Conservation (phyloP, 176 grass and related monocot species). For the Thalia dealbata region DNA sequence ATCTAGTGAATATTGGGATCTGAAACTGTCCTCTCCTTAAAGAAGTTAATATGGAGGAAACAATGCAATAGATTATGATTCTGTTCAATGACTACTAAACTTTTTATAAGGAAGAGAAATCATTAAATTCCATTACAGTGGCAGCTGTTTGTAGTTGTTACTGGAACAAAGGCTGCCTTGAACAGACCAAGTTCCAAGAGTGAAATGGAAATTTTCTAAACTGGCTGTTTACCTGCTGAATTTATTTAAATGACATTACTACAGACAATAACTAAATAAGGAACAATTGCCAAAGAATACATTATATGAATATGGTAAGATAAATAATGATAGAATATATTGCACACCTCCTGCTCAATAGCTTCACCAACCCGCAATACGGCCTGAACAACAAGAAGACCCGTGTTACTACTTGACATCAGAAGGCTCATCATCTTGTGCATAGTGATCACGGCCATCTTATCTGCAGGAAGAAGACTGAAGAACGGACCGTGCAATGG, state of each 20-base stretch:
- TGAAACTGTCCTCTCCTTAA: background rate
- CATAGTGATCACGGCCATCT: constrained; percentile 99
- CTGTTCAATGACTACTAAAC: background rate
- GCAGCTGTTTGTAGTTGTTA: too few species aligned
- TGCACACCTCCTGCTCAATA: constrained; percentile 70
- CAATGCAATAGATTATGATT: background rate
- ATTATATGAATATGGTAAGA: background rate
- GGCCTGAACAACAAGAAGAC: constrained; percentile 58
- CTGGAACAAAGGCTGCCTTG: too few species aligned
- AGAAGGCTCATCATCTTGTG: constrained; percentile 94
- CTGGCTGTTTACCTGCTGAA: background rate
- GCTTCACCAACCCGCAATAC: constrained; percentile 53
- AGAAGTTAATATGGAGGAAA: background rate
- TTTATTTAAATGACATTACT: background rate
- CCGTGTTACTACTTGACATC: constrained; percentile 56
- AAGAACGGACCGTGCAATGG: constrained; percentile 31
- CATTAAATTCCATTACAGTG: too few species aligned
- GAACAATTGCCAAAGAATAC: too few species aligned
- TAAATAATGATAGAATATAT: background rate
- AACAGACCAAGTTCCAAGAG: background rate
- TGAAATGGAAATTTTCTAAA: background rate
- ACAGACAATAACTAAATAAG: background rate
- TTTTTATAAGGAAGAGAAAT: background rate
- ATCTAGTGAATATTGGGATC: too few species aligned
- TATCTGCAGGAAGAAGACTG: constrained; percentile 57